Evolutionary conservation across 2,329 filamentous ascomycete species (phyloP).

Genomic region (Triangularia verruculosa): DNA sequence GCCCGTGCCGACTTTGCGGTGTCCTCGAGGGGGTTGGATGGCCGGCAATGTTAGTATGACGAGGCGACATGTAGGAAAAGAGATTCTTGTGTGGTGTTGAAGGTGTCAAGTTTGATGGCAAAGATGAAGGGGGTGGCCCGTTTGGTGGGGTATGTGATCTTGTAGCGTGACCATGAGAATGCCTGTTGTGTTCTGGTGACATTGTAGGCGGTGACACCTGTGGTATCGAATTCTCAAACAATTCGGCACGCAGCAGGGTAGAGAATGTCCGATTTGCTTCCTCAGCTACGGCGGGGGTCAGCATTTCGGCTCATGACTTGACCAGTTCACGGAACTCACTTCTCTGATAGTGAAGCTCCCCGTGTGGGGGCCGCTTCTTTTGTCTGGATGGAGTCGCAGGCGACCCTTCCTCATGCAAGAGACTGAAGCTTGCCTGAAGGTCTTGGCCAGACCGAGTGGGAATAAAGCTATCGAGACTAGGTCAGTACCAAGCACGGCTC

Average conservation of each 20-base stretch:
- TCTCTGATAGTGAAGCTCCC: slow-evolving; percentile 90
- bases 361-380: slow-evolving; percentile 80
- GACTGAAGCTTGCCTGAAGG: slow-evolving; percentile 85
- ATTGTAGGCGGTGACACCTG: slow-evolving; percentile 67
- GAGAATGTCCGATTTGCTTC: slow-evolving; percentile 95
- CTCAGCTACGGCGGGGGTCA: slow-evolving; percentile 55
- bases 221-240: slow-evolving; percentile 88
- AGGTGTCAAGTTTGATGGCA: slow-evolving; percentile 78
- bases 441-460: slow-evolving; percentile 92
- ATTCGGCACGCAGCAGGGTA: slow-evolving; percentile 78
- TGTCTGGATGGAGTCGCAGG: slow-evolving; percentile 85
- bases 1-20: slow-evolving; percentile 80
- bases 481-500: background rate
- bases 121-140: slow-evolving; percentile 50
- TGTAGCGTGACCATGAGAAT: slow-evolving; percentile 53
- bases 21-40: slow-evolving; percentile 87
- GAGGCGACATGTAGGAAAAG: slow-evolving; percentile 83
- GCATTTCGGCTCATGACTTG: slow-evolving; percentile 25
- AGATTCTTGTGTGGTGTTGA: slow-evolving; percentile 97
- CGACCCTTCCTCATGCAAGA: slow-evolving; percentile 89
- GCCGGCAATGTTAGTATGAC: slow-evolving; percentile 67
- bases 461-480: slow-evolving; percentile 67
- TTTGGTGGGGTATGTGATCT: slow-evolving; percentile 79
- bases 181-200: slow-evolving; percentile 56
- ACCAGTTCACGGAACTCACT: slow-evolving; percentile 52